Base-by-base conservation (phyloP, 1,139 yeast genomes). In the Candida tetrigidarum region DNA sequence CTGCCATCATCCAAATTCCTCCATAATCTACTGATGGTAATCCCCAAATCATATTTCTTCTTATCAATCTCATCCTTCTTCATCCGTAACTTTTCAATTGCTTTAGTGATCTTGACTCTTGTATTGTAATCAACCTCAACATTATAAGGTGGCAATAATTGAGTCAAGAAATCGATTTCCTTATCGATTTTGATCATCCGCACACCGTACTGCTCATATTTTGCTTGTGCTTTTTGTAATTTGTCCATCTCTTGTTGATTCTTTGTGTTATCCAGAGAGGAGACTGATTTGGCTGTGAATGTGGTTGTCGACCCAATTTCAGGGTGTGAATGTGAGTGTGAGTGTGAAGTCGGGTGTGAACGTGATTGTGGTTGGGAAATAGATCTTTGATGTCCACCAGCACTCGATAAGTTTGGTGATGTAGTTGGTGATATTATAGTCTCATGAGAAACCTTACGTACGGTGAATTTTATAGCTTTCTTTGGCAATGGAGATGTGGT, bases 111-210 rank as follows among this genome's bases (percentile, higher is more conserved):
- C 54, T 74, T 74, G 27, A 60, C 62, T 41, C 79, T 56, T 4
- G 79, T 74, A 11, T 66, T 63, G 48, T 71, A 74, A 51, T 74
- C 79, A 22, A 74, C 61, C 48, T 74, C 78, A 34, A 73, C 76
- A 48, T 73, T 74, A 52, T 64, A 70, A 1, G 80, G 80, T 3
- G 80, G 80, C 37, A 74, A 66, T 34, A 74, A 61, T 42, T 66
- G 69, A 25, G 63, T 53, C 49, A 74, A 64, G 48, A 73, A 74
- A 16, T 57, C 58, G 29, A 74, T 66, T 47, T 74, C 80, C 55
- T 74, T 73, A 26, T 70, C 62, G 43, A 74, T 74, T 48, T 74
- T 74, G 23, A 45, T 56, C 19, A 72, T 67, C 34, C 69, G 59
- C 26, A 54, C 54, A 18, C 56, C 63, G 47, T 66, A 69, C 44